A percentile compares a stretch with the other conserved stretches of the same genome.
phyloP scores from a whole-genome alignment of 78 protist species.

The Emiliania huxleyi region DNA sequence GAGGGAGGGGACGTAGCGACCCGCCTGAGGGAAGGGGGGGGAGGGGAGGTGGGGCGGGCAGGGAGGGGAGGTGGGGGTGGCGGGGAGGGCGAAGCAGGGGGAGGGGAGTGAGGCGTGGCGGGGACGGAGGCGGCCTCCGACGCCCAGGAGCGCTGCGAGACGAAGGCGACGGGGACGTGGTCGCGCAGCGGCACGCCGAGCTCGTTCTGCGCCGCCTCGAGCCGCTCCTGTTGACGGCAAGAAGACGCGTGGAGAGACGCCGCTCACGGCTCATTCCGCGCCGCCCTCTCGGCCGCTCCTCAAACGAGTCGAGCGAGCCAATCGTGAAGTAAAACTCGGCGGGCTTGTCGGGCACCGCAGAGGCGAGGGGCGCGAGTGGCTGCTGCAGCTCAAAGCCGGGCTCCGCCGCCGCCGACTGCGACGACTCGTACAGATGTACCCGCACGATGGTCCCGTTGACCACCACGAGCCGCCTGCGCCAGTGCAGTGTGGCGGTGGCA shows the following conservation, averaged over 20 bases:
- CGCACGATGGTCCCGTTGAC: not conserved
- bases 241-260: too few species aligned
- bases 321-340: not conserved
- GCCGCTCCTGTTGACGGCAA: too few species aligned
- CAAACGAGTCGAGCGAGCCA: not conserved
- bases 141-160: not conserved
- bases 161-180: slow-evolving; percentile 43
- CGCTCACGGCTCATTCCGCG: too few species aligned
- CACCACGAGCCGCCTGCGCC: not conserved
- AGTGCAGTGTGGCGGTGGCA: too few species aligned
- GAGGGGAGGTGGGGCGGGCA: too few species aligned
- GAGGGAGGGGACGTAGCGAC: not conserved
- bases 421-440: not conserved
- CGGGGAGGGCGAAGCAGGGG: too few species aligned
- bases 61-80: too few species aligned
- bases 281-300: too few species aligned
- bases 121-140: slow-evolving; percentile 4
- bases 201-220: slow-evolving; percentile 32
- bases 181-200: slow-evolving; percentile 23
- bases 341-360: not conserved
- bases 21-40: not conserved
- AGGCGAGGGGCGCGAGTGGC: not conserved
- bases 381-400: not conserved
- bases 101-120: slow-evolving; percentile 39
- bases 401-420: not conserved